Evolutionary conservation across 768 basidiomycete species (phyloP).

Genomic region (Leccinum boreale): DNA sequence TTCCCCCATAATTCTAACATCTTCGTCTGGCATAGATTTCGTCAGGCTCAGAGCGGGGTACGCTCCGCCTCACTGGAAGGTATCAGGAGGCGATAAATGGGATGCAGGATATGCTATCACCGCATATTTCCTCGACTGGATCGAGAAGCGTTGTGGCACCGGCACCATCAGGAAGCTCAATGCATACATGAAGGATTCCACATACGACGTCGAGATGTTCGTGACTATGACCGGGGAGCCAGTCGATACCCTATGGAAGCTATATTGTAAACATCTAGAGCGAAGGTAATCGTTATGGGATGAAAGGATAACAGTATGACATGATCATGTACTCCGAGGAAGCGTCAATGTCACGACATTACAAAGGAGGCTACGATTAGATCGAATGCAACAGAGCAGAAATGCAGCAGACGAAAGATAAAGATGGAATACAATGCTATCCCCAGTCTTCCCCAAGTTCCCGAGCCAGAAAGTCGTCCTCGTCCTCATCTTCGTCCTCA

Average conservation of each 20-base stretch:
- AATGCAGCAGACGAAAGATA: background rate
- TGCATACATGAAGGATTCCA: slow-evolving; percentile 42
- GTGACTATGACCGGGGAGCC: slow-evolving; percentile 48
- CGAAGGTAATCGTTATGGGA: background rate
- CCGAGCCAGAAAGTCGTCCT: slow-evolving; percentile 79
- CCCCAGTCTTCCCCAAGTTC: slow-evolving; percentile 78
- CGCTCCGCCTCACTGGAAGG: slow-evolving; percentile 69
- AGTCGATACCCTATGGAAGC: slow-evolving; percentile 55
- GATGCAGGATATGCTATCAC: slow-evolving; percentile 76
- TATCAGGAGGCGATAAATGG: slow-evolving; percentile 50
- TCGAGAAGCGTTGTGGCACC: slow-evolving; percentile 48
- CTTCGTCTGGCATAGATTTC: slow-evolving; percentile 47
- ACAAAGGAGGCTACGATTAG: slow-evolving; percentile 19
- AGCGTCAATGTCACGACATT: slow-evolving; percentile 14
- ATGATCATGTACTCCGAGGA: background rate
- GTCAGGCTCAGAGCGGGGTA: slow-evolving; percentile 60
- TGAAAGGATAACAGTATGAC: background rate
- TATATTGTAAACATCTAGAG: slow-evolving; percentile 46
- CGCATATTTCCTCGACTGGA: slow-evolving; percentile 72
- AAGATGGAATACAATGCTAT: slow-evolving; percentile 35
- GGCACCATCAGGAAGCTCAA: slow-evolving; percentile 62
- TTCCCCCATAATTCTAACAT: background rate
- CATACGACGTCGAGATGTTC: slow-evolving; percentile 53
- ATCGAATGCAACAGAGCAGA: slow-evolving; percentile 15
- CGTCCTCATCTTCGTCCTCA: slow-evolving; percentile 58